Evolutionary conservation across 805 yeast genomes (phyloP).

Genomic region (Isabelozyma rhagii): DNA sequence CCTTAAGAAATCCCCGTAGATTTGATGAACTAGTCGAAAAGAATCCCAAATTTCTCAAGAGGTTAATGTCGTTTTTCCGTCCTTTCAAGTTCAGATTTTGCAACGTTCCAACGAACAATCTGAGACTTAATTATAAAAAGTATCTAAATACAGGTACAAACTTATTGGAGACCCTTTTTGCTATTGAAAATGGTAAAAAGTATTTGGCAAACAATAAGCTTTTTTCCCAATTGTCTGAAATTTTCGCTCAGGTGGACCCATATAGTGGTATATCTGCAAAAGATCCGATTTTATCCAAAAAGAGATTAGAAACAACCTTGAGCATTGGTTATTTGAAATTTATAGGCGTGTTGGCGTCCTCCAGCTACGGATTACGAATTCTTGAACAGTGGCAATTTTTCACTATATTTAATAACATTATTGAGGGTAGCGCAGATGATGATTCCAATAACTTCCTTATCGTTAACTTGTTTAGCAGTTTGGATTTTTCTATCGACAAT

Average conservation of each 20-base stretch:
- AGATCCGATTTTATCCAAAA: conserved; percentile 69
- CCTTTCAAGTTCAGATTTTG: conserved; percentile 85
- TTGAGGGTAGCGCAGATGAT: conserved; percentile 39
- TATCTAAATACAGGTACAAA: conserved; percentile 75
- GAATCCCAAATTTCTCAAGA: conserved; percentile 81
- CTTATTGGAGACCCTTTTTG: conserved; percentile 62
- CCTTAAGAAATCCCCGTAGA: conserved; percentile 65
- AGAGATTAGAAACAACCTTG: conserved; percentile 58
- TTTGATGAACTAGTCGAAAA: conserved; percentile 71
- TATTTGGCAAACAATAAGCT: conserved; percentile 71
- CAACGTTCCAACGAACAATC: conserved; percentile 19
- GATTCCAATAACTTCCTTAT: conserved; percentile 50
- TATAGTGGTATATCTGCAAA: conserved; percentile 67
- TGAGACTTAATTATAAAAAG: conserved; percentile 33
- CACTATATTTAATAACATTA: conserved; percentile 72
- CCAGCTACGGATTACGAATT: conserved; percentile 60
- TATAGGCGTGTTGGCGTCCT: conserved; percentile 67
- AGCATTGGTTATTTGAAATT: conserved; percentile 76
- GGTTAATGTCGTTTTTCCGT: conserved; percentile 80
- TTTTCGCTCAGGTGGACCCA: conserved; percentile 82
- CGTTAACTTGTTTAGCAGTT: conserved; percentile 52
- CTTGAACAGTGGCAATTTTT: conserved; percentile 82
- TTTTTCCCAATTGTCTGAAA: conserved; percentile 84
- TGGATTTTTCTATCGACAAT: conserved; percentile 58
- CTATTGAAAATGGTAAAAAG: conserved; percentile 61